Percentiles rank a stretch among this genome's conserved stretches.
These are phyloP conservation scores for Neonectria magnoliae DNA, from an alignment of 2,329 filamentous ascomycete species.

Conservation along the genomic window DNA sequence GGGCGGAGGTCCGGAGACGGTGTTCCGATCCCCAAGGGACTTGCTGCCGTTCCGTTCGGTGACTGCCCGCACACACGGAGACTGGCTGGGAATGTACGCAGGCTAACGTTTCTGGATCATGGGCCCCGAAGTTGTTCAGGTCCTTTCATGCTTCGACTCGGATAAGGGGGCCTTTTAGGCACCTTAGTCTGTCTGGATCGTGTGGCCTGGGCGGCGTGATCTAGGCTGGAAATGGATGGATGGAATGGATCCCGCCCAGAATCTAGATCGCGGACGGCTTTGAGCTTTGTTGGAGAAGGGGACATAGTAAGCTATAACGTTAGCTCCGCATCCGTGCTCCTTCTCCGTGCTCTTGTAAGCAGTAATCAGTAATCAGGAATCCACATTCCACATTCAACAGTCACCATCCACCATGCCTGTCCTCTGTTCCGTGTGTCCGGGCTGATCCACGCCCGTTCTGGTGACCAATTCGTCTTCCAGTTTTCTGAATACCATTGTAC, in stretches of 20 bases:
- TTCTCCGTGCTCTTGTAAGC: not conserved
- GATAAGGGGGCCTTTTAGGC: not conserved
- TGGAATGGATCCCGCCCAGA: not conserved
- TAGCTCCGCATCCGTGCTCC: not conserved
- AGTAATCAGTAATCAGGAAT: not conserved
- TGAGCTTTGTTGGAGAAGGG: not conserved
- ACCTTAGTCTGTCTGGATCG: not conserved
- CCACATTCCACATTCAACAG: no score
- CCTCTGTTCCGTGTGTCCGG: conserved; percentile 8
- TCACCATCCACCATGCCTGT: not conserved
- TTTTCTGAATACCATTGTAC: no score
- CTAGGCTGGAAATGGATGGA: not conserved
- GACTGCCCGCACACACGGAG: conserved; percentile 1
- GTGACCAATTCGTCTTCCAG: not conserved
- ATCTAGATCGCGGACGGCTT: not conserved
- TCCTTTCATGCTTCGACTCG: not conserved
- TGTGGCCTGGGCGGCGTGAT: not conserved
- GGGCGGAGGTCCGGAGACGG: conserved; percentile 1
- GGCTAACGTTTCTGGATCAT: not conserved
- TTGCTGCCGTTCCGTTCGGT: not conserved
- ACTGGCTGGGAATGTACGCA: not conserved
- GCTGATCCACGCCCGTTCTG: not conserved
- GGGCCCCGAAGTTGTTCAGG: not conserved
- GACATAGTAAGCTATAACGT: not conserved
- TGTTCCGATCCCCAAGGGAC: not conserved